These are phyloP conservation scores for Neopestalotiopsis clavispora DNA, from an alignment of 2,329 filamentous ascomycete species.

Conservation along the genomic window DNA sequence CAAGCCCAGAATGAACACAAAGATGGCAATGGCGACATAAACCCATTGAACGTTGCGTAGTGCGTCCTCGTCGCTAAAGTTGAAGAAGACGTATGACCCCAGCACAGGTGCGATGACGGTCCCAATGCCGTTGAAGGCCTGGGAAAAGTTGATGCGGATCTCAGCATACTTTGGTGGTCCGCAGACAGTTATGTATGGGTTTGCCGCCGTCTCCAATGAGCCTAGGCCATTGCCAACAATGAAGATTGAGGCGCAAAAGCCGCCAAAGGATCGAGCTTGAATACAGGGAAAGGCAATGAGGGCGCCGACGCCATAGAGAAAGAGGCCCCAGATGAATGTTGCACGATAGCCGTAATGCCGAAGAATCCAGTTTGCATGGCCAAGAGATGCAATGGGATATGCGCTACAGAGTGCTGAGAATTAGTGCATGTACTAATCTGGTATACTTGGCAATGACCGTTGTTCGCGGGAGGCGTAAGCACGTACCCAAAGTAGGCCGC, in stretches of 20 bases:
- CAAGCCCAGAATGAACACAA: constrained; percentile 69
- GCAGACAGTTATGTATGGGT: constrained; percentile 73
- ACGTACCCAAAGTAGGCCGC: constrained; percentile 66
- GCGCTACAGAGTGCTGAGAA: constrained; percentile 42
- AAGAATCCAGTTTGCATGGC: constrained; percentile 66
- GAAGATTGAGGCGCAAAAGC: constrained; percentile 76
- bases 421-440: neutral
- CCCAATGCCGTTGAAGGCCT: constrained; percentile 78
- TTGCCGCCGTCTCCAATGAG: constrained; percentile 78
- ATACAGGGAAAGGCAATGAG: constrained; percentile 61
- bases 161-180: constrained; percentile 72
- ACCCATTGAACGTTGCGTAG: constrained; percentile 77
- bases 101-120: constrained; percentile 75
- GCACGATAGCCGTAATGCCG: constrained; percentile 67
- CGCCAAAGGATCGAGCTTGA: constrained; percentile 69
- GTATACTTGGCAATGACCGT: neutral
- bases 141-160: constrained; percentile 76
- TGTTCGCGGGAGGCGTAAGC: neutral
- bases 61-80: constrained; percentile 58
- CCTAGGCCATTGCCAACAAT: constrained; percentile 76
- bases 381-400: constrained; percentile 72
- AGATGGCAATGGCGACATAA: constrained; percentile 74
- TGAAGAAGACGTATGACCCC: constrained; percentile 76
- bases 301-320: constrained; percentile 68
- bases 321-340: constrained; percentile 71